Evolutionary conservation across 495 filamentous ascomycete species (phyloP).

Genomic region (Penicillium herquei): DNA sequence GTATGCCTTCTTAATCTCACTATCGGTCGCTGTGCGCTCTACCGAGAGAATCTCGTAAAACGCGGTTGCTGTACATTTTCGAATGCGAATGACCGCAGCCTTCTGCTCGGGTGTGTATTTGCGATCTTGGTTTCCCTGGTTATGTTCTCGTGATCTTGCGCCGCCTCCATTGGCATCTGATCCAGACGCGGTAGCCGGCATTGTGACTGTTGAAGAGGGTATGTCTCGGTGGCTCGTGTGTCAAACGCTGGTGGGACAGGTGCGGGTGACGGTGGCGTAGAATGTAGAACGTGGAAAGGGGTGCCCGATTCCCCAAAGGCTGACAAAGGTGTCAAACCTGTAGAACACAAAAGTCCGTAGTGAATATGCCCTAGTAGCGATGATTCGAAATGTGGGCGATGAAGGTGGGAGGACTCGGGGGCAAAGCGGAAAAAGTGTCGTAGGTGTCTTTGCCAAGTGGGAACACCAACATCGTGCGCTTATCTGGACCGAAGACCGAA

Average conservation of each 20-base stretch:
- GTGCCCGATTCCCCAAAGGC: slow-evolving; percentile 16
- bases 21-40: slow-evolving; percentile 69
- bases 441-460: slow-evolving; percentile 34
- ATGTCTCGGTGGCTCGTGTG: neutral
- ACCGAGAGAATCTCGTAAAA: slow-evolving; percentile 92
- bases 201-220: slow-evolving; percentile 33
- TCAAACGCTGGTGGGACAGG: neutral
- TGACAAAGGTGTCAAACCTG: slow-evolving; percentile 6
- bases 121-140: slow-evolving; percentile 89
- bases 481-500: slow-evolving; percentile 4
- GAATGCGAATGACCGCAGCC: slow-evolving; percentile 81
- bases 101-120: slow-evolving; percentile 90
- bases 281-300: slow-evolving; percentile 17
- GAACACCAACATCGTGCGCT: slow-evolving; percentile 19
- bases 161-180: slow-evolving; percentile 60
- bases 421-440: slow-evolving; percentile 21
- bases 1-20: slow-evolving; percentile 96
- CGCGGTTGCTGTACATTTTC: slow-evolving; percentile 75
- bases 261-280: slow-evolving; percentile 17
- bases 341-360: slow-evolving; percentile 2
- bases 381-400: slow-evolving; percentile 8
- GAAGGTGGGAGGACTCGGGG: slow-evolving; percentile 14
- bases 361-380: slow-evolving; percentile 8
- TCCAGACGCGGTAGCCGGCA: slow-evolving; percentile 78
- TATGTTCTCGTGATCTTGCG: slow-evolving; percentile 77